Conservation (phyloP, 257 asterid species). For the Lantana camara region DNA sequence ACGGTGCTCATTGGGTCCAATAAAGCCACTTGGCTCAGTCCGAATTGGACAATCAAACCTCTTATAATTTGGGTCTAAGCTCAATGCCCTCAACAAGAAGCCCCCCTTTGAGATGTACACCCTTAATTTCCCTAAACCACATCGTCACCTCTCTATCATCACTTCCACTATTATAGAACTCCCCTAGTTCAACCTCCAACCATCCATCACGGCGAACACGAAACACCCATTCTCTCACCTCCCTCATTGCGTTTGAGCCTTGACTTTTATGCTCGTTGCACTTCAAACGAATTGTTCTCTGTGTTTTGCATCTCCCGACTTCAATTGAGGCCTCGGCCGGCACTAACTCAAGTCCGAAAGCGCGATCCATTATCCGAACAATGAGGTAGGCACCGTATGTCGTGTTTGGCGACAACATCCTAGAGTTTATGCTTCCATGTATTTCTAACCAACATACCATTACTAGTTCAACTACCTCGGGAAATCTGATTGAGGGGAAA, state of each 20-base stretch:
- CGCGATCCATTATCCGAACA: slow-evolving; percentile 53
- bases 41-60: too few relatives aligned
- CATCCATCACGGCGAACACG: slow-evolving; percentile 62
- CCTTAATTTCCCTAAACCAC: slow-evolving; percentile 60
- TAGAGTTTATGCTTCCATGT: slow-evolving; percentile 43
- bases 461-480: slow-evolving; percentile 37
- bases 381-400: slow-evolving; percentile 63
- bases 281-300: slow-evolving; percentile 25
- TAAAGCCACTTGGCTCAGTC: too few relatives aligned
- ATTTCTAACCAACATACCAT: slow-evolving; percentile 56
- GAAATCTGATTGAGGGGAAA: slow-evolving; percentile 24
- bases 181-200: slow-evolving; percentile 80
- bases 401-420: slow-evolving; percentile 55
- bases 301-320: slow-evolving; percentile 35
- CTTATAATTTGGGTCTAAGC: slow-evolving; percentile 57
- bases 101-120: slow-evolving; percentile 74
- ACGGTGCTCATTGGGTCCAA: too few relatives aligned
- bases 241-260: background rate
- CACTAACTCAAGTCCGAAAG: slow-evolving; percentile 48
- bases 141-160: slow-evolving; percentile 51
- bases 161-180: slow-evolving; percentile 48
- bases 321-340: slow-evolving; percentile 54
- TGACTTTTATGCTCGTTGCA: background rate
- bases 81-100: slow-evolving; percentile 80
- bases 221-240: slow-evolving; percentile 23